Evolutionary conservation across 2,329 filamentous ascomycete species (phyloP).

Genomic region (Metarhizium sp.): DNA sequence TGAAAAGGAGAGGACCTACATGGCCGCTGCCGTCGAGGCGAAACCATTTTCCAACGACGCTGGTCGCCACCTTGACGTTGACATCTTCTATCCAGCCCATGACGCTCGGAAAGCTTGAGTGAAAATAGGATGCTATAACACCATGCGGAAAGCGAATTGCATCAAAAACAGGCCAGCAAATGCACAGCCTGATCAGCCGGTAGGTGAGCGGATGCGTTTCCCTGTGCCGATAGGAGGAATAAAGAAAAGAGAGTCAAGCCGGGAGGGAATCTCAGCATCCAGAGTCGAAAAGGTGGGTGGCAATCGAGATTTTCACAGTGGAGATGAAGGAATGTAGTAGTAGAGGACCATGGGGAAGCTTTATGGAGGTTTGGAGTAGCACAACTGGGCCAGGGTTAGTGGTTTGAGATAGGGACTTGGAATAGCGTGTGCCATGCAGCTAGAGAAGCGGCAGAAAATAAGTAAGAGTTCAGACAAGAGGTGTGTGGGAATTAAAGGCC

Average conservation of each 20-base stretch:
- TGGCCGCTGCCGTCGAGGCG: constrained; percentile 74
- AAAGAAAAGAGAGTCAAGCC: not conserved
- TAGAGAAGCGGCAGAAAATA: not conserved
- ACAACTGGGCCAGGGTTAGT: not conserved
- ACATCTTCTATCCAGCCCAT: constrained; percentile 41
- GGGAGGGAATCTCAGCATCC: not conserved
- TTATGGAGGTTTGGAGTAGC: not conserved
- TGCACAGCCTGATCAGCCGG: not conserved
- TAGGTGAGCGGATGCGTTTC: not conserved
- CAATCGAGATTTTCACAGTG: constrained; percentile 1
- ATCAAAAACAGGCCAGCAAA: not conserved
- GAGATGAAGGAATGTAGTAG: not conserved
- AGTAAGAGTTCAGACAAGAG: not conserved
- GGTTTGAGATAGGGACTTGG: not conserved
- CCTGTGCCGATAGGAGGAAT: not conserved
- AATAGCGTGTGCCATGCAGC: constrained; percentile 1
- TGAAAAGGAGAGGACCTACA: constrained; percentile 41
- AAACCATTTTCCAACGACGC: constrained; percentile 63
- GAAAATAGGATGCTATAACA: not conserved
- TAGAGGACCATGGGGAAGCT: not conserved
- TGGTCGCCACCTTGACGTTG: constrained; percentile 52
- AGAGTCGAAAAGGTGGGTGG: not conserved
- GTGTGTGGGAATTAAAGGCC: not conserved
- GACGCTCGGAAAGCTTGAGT: not conserved
- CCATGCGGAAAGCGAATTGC: not conserved